phyloP scores from a whole-genome alignment of 257 asterid species.

The Solanum appendiculatum region DNA sequence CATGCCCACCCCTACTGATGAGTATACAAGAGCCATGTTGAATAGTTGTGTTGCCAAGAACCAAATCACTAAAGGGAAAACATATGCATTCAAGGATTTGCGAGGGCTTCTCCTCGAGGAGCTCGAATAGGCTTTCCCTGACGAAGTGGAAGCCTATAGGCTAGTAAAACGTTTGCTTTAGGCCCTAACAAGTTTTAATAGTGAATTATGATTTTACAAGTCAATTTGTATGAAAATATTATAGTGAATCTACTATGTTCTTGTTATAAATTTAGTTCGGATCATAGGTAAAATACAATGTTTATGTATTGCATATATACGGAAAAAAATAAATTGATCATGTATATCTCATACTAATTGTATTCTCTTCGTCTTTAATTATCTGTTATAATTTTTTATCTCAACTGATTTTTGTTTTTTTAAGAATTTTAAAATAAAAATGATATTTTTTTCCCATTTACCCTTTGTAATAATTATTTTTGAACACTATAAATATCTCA shows the following conservation, averaged over 20 bases:
- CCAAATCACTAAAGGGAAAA: conserved; percentile 81
- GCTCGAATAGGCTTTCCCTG: conserved; percentile 67
- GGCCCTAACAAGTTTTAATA: not conserved
- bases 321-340: no score
- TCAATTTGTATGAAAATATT: not conserved
- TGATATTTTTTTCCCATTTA: no score
- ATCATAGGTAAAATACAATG: not conserved
- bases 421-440: no score
- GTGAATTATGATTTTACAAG: not conserved
- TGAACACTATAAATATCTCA: no score
- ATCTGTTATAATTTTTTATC: no score
- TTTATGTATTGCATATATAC: not conserved
- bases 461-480: no score
- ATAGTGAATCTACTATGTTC: not conserved
- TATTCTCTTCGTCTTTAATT: no score
- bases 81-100: conserved; percentile 59
- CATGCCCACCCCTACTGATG: no score
- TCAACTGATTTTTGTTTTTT: no score
- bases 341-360: no score
- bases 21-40: not conserved
- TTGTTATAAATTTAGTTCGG: not conserved
- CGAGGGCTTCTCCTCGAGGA: conserved; percentile 53
- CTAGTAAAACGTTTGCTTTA: no score
- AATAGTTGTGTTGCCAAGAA: conserved; percentile 57
- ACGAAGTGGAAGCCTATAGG: conserved; percentile 23